Conservation (phyloP, 345 rosid genomes). For the Salix brachista region DNA sequence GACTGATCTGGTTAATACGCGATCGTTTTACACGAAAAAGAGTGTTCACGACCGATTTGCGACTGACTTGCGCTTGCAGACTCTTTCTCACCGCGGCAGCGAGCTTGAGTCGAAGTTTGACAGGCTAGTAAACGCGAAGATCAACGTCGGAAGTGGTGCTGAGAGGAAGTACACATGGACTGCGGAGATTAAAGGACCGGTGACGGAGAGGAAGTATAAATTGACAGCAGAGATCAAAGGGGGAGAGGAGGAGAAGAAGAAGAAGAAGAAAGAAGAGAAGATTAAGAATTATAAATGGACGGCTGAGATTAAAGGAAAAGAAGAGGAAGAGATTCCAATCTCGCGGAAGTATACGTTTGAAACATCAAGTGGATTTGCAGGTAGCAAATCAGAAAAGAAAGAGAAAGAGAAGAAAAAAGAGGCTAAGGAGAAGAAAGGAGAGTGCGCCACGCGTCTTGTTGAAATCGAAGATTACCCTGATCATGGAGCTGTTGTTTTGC, state of each 20-base stretch:
- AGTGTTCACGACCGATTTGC: conserved; percentile 39
- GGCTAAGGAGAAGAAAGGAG: conserved; percentile 44
- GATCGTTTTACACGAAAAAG: conserved; percentile 44
- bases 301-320: conserved; percentile 70
- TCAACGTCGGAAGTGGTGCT: conserved; percentile 19
- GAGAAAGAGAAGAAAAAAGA: conserved; percentile 33
- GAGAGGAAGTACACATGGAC: conserved; percentile 79
- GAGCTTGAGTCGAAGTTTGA: conserved; percentile 72
- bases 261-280: conserved; percentile 30
- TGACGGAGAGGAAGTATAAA: conserved; percentile 58
- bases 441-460: conserved; percentile 50
- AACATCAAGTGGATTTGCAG: conserved; percentile 46
- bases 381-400: conserved; percentile 33
- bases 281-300: conserved; percentile 63
- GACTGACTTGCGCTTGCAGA: conserved; percentile 38
- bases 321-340: conserved; percentile 38
- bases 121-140: conserved; percentile 30
- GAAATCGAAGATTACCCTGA: conserved; percentile 56
- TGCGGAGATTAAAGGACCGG: conserved; percentile 66
- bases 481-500: conserved; percentile 48
- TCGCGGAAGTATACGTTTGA: conserved; percentile 54
- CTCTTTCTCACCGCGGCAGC: conserved; percentile 56
- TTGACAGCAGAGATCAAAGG: conserved; percentile 64
- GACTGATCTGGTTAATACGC: conserved; percentile 56
- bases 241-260: conserved; percentile 25